phyloP scores from a whole-genome alignment of 371 early-diverging fungal genomes.

The Dichotomocladium elegans region DNA sequence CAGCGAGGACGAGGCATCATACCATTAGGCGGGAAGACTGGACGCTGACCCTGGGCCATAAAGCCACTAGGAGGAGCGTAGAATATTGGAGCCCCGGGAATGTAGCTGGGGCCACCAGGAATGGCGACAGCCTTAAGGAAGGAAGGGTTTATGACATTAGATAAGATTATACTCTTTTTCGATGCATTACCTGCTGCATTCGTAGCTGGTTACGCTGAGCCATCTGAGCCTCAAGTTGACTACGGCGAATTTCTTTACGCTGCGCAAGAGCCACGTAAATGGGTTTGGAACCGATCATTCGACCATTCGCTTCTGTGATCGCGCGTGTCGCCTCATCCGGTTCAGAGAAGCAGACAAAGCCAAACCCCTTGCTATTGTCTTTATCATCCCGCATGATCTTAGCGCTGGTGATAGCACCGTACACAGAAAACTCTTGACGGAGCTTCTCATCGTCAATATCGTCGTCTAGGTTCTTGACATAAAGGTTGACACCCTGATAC shows the following conservation, averaged over 20 bases:
- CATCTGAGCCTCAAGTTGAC: slow-evolving; percentile 80
- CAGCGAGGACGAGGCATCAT: slow-evolving; percentile 55
- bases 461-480: slow-evolving; percentile 91
- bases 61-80: slow-evolving; percentile 56
- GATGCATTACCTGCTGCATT: slow-evolving; percentile 14
- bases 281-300: slow-evolving; percentile 81
- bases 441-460: slow-evolving; percentile 81
- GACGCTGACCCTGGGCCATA: slow-evolving; percentile 57
- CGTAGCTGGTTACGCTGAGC: slow-evolving; percentile 68
- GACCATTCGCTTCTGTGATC: slow-evolving; percentile 75
- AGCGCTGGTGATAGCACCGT: slow-evolving; percentile 84
- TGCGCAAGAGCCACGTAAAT: slow-evolving; percentile 91
- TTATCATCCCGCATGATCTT: slow-evolving; percentile 89
- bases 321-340: slow-evolving; percentile 78
- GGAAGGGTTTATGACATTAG: not conserved
- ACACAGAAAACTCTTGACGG: slow-evolving; percentile 81
- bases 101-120: slow-evolving; percentile 18
- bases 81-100: slow-evolving; percentile 49
- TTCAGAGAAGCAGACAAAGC: slow-evolving; percentile 74
- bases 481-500: slow-evolving; percentile 90
- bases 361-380: slow-evolving; percentile 63
- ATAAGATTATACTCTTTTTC: slow-evolving; percentile 4
- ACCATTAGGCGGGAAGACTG: slow-evolving; percentile 45
- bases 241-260: slow-evolving; percentile 82
- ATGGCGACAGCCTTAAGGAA: slow-evolving; percentile 49